Percentiles rank a stretch among this genome's conserved stretches.
Conservation (phyloP, 164 flowering plant genomes). For the Nymphaea colorata region DNA sequence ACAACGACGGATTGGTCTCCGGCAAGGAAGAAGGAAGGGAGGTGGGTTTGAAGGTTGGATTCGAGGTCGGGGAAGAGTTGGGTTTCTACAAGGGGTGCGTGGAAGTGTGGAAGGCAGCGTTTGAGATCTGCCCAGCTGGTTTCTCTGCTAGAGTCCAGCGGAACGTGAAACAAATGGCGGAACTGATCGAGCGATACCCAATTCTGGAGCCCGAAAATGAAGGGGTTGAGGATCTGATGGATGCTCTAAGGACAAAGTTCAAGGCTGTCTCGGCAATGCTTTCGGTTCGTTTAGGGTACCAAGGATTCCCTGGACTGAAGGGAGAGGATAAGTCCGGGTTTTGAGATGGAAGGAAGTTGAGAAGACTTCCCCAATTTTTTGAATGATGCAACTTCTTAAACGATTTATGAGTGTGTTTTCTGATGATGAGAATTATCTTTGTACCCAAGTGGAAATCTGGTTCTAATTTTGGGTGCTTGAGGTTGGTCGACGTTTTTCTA, state of each 20-base stretch:
- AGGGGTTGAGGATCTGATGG: constrained; percentile 43
- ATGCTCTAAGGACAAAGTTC: constrained; percentile 54
- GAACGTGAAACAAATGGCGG: constrained; percentile 44
- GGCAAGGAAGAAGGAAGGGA: constrained; percentile 56
- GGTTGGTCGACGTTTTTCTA: no score
- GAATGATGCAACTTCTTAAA: no score
- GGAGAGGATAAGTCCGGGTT: constrained; percentile 26
- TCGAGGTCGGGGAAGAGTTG: constrained; percentile 59
- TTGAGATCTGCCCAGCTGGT: constrained; percentile 24
- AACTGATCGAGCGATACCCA: constrained; percentile 41
- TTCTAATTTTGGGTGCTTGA: no score
- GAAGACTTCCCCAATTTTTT: no score
- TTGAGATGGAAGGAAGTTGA: constrained; percentile 15
- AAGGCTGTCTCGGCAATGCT: constrained; percentile 44
- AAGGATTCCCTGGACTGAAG: constrained; percentile 32
- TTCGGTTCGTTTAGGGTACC: constrained; percentile 47
- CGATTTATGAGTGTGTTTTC: no score
- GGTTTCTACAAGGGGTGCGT: constrained; percentile 72
- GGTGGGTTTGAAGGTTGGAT: constrained; percentile 59
- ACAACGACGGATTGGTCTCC: constrained; percentile 31
- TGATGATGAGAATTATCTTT: no score
- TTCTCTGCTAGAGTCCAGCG: constrained; percentile 50
- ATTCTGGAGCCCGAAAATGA: constrained; percentile 56
- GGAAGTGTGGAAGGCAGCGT: constrained; percentile 49
- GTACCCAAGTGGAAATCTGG: no score